Base-by-base conservation (phyloP, 805 yeast genomes). In the Schwanniomyces occidentalis region DNA sequence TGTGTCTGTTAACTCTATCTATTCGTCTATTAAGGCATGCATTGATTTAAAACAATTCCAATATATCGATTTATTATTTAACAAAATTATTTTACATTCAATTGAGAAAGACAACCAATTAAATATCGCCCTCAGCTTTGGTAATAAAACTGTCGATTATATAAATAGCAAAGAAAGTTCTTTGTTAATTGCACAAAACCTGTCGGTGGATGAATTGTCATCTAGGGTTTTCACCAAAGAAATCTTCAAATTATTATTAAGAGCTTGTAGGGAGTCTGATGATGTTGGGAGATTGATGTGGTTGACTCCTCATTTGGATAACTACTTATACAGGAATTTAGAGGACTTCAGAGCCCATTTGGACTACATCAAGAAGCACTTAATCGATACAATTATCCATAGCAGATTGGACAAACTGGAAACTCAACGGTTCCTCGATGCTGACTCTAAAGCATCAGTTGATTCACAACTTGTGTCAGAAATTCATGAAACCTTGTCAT, bases 241-340 rank as follows among this genome's bases (percentile, higher is more conserved):
- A 4, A 32, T 61, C 14, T 36, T 61, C 31, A 42, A 45, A 16
- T 30, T 58, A 4, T 27, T 60, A 10, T 26, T 63, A 5, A 36
- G 46, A 23, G 56, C 56, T 2, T 48, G 58, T 21, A 31, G 43
- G 8, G 41, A 45, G 24, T 50, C 65, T 4, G 48, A 54, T 18
- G 69, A 63, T 35, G 32, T 49, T 33, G 67, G 67, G 3, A 38
- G 69, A 25, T 41, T 61, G 18, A 46, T 61, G 52, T 63, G 69
- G 69, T 32, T 61, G 13, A 45, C 56, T n/a, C 69, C 67, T 4
- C 54, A 58, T 37, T 45, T 63, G 26, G 67, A 63, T 38, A 30
- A 38, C 10, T 58, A 24, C 37, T 16, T 51, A 24, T 29, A 27
- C 19, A n/a, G 22, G 13, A 23, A 34, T 23, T 15, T 40, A 6